Evolutionary conservation across 2,329 filamentous ascomycete genomes (phyloP), one percentile per base, ranked within the genome.

Genomic region (Stromatinia cepivora): DNA sequence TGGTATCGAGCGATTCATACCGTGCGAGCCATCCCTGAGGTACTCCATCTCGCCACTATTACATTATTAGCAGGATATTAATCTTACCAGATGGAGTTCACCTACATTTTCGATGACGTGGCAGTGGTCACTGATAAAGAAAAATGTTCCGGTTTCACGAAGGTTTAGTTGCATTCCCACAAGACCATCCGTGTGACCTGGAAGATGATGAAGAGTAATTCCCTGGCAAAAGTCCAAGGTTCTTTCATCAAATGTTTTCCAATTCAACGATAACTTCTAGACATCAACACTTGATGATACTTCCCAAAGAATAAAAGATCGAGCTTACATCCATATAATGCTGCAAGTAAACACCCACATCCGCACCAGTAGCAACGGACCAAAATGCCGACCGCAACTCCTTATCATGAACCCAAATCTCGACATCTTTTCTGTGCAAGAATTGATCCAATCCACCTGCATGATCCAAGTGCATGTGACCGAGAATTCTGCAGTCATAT

Each of bases 361-460:
- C 81, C 1, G 80, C 77, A 0, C 78, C 78, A 0, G 82, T 83
- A 5, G 78, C 82, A 6, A 81, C 78, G 4, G 80, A 79, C 80
- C 81, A 84, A 70, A 80, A 82, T 1, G 82, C 82, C 48, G 81
- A 79, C 65, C 81, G 80, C 73, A 84, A 79, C 67, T 84, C 82
- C 67, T 81, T 79, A 71, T 84, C 82, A 70, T 84, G 82, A 4
- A 83, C 81, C 71, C 80, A 83, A 64, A 83, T 82, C 7, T 81
- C 81, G 8, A 84, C 76, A 42, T 81, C 79, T 7, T 78, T 82
- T 48, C 75, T 63, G 52, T 77, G 77, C 3, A 79, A 52, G 58
- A 84, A 84, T 66, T 83, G 78, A 61, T 83, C 81, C 0, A 84
- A 74, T 0, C 83, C 82, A 3, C 82, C 83, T 0, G 83, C 82